These are phyloP conservation scores for Alternaria burnsii DNA, from an alignment of 2,329 filamentous ascomycete genomes.

Conservation along the genomic window DNA sequence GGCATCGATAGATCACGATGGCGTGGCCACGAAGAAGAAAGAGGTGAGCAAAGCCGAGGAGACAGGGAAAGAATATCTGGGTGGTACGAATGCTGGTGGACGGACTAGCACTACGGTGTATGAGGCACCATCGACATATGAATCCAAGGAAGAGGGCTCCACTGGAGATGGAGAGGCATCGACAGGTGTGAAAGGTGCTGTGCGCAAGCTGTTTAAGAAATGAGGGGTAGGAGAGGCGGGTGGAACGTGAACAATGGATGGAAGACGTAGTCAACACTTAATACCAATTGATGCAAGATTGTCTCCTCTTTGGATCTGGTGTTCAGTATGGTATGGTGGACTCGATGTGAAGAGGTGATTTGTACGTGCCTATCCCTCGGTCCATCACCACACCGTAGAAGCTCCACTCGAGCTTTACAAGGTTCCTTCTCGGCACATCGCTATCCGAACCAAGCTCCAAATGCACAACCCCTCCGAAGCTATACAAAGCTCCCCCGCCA, in stretches of 20 bases:
- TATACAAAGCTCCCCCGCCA: constrained; percentile 2
- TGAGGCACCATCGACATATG: background rate
- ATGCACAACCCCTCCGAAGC: constrained; percentile 2
- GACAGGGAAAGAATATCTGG: background rate
- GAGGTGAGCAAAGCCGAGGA: background rate
- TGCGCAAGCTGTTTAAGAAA: constrained; percentile 76
- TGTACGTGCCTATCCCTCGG: background rate
- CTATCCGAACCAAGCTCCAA: constrained; percentile 1
- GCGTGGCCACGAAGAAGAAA: background rate
- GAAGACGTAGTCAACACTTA: constrained; percentile 2
- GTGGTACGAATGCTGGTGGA: background rate
- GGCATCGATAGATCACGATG: background rate
- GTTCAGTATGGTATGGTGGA: background rate
- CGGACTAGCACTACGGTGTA: background rate
- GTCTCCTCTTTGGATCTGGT: constrained; percentile 5
- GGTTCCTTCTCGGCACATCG: background rate
- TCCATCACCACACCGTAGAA: background rate
- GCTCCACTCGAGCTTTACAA: background rate
- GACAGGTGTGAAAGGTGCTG: constrained; percentile 59
- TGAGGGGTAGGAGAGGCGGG: constrained; percentile 45
- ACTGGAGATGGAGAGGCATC: constrained; percentile 62
- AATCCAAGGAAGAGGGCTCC: constrained; percentile 71
- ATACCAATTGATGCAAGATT: background rate
- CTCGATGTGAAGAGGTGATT: background rate
- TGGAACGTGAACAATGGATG: constrained; percentile 3